These are phyloP conservation scores for Fraxinus platypoda DNA, from an alignment of 305 asterid species.

Conservation along the genomic window DNA sequence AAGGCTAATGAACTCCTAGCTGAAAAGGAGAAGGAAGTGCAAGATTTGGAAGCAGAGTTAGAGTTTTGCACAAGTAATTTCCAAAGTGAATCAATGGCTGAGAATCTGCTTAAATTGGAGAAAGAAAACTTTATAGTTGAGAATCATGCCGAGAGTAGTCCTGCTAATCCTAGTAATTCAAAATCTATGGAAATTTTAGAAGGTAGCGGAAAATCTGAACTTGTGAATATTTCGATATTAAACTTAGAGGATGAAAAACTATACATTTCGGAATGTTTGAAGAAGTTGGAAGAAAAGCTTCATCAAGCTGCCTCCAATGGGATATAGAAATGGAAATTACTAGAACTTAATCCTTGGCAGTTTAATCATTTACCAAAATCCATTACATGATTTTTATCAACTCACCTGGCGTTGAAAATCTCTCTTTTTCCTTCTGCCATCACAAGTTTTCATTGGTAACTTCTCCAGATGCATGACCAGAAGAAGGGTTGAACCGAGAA, in stretches of 20 bases:
- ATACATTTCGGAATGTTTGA: constrained; percentile 38
- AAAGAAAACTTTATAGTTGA: constrained; percentile 25
- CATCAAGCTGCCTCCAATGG: constrained; percentile 35
- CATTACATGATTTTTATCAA: background rate
- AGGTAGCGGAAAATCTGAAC: constrained; percentile 22
- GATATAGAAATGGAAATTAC: too few relatives aligned
- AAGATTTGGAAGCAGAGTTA: constrained; percentile 66
- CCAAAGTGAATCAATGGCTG: constrained; percentile 26
- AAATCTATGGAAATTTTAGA: constrained; percentile 20
- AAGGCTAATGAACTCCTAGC: constrained; percentile 70
- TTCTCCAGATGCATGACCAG: background rate
- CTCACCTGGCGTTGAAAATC: background rate
- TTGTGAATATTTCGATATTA: constrained; percentile 19
- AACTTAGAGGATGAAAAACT: constrained; percentile 47
- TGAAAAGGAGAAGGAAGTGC: constrained; percentile 75
- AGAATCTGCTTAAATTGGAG: constrained; percentile 10
- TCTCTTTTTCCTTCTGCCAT: background rate
- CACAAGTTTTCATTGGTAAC: background rate
- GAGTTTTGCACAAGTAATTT: constrained; percentile 45
- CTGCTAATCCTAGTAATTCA: constrained; percentile 25
- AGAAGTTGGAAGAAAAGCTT: constrained; percentile 41
- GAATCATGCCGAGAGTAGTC: constrained; percentile 22
- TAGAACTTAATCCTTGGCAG: background rate
- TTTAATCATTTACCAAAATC: background rate
- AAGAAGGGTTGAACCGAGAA: background rate